These are phyloP conservation scores for Starmerella geochares DNA, from an alignment of 805 yeast species.

Conservation along the genomic window DNA sequence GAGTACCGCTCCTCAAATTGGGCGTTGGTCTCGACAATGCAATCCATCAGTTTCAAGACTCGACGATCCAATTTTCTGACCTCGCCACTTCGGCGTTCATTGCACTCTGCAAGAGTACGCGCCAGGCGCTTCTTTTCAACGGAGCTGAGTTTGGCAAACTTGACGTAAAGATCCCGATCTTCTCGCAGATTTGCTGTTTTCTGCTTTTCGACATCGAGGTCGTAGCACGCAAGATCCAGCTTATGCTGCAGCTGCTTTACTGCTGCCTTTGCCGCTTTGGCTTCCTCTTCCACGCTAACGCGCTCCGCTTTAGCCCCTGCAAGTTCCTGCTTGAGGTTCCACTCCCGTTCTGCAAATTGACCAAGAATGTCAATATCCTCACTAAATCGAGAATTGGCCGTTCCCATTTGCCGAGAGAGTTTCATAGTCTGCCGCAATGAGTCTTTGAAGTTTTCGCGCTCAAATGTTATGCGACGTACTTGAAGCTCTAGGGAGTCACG, in stretches of 20 bases:
- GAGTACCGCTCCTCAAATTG: neutral
- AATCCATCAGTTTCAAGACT: neutral
- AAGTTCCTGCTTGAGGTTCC: neutral
- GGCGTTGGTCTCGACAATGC: neutral
- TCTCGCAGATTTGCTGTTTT: neutral
- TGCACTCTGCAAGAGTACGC: neutral
- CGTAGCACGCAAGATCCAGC: neutral
- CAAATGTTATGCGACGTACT: neutral
- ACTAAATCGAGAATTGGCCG: neutral
- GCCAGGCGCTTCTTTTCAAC: neutral
- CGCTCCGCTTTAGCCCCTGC: neutral
- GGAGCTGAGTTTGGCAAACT: neutral
- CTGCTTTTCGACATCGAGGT: neutral
- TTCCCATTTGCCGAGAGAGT: neutral
- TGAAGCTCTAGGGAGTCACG: neutral
- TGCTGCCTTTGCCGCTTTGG: no score
- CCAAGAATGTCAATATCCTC: neutral
- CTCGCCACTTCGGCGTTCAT: neutral
- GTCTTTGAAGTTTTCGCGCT: constrained; percentile 2
- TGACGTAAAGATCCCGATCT: neutral
- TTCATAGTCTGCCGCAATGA: neutral
- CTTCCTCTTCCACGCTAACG: neutral
- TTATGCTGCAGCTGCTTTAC: neutral
- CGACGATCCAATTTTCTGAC: neutral
- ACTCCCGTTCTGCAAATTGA: neutral